Conservation (phyloP, 2,329 filamentous ascomycete species). For the Neonectria punicea region DNA sequence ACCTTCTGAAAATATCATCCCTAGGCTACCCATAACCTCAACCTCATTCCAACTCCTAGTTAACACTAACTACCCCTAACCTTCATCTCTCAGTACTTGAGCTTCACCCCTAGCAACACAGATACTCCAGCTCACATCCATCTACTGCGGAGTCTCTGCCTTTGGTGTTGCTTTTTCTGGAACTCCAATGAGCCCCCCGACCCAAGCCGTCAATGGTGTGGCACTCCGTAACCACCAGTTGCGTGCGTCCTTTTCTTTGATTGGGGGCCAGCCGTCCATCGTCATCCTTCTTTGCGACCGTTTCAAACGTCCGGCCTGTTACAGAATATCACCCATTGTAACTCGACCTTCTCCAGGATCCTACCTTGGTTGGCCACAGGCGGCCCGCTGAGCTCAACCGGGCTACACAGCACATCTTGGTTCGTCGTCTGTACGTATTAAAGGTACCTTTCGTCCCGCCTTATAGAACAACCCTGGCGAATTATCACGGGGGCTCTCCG, state of each 20-base stretch:
- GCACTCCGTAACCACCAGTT: neutral
- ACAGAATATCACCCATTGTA: conserved; percentile 3
- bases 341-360: neutral
- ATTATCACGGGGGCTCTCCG: neutral
- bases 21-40: too few species aligned
- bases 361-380: neutral
- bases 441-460: neutral
- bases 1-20: too few species aligned
- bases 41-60: too few species aligned
- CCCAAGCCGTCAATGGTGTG: neutral
- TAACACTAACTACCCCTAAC: too few species aligned
- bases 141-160: neutral
- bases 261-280: conserved; percentile 5
- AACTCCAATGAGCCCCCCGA: neutral
- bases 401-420: neutral
- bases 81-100: too few species aligned
- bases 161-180: too few species aligned
- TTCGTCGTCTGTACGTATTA: neutral
- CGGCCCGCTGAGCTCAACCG: neutral
- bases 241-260: neutral
- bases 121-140: too few species aligned
- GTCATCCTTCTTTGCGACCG: neutral
- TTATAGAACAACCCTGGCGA: neutral
- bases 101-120: too few species aligned
- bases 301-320: conserved; percentile 17